phyloP scores from a whole-genome alignment of 2,329 filamentous ascomycete species.

The Lasiodiplodia citricola region DNA sequence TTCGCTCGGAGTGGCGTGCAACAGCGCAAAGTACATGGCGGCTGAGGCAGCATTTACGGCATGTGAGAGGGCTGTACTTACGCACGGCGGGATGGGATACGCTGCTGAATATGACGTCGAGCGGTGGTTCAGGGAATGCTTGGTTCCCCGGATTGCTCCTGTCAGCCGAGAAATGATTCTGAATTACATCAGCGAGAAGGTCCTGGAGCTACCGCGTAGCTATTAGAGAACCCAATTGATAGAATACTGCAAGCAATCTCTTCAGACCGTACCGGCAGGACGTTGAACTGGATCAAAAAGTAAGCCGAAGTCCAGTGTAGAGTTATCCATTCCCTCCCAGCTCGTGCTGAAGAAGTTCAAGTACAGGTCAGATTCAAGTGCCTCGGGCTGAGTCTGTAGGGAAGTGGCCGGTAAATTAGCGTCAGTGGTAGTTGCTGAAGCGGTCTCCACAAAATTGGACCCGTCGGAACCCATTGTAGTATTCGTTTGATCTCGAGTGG shows the following conservation, averaged over 20 bases:
- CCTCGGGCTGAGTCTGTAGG: neutral
- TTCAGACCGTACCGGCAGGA: neutral
- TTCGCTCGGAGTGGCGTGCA: conserved; percentile 60
- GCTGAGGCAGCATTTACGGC: conserved; percentile 66
- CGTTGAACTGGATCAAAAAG: neutral
- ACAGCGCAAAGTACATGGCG: conserved; percentile 63
- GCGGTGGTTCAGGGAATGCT: conserved; percentile 63
- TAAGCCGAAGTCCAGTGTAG: neutral
- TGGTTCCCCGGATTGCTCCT: conserved; percentile 65
- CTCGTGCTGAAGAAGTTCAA: neutral
- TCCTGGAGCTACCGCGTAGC: conserved; percentile 68
- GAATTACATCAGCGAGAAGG: conserved; percentile 74
- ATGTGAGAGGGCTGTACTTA: conserved; percentile 62
- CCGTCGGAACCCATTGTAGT: neutral
- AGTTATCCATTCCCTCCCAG: neutral
- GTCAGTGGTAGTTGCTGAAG: neutral
- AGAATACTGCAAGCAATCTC: neutral
- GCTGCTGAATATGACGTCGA: conserved; percentile 68
- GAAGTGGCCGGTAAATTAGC: neutral
- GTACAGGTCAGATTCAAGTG: neutral
- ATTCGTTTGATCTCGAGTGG: neutral
- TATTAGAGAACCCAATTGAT: conserved; percentile 55
- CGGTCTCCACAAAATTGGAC: no score
- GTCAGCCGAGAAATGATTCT: conserved; percentile 74
- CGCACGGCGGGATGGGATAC: conserved; percentile 68